Evolutionary conservation across 208 protist genomes (phyloP), one percentile per base, ranked within the genome.

Genomic region (Leishmania major): DNA sequence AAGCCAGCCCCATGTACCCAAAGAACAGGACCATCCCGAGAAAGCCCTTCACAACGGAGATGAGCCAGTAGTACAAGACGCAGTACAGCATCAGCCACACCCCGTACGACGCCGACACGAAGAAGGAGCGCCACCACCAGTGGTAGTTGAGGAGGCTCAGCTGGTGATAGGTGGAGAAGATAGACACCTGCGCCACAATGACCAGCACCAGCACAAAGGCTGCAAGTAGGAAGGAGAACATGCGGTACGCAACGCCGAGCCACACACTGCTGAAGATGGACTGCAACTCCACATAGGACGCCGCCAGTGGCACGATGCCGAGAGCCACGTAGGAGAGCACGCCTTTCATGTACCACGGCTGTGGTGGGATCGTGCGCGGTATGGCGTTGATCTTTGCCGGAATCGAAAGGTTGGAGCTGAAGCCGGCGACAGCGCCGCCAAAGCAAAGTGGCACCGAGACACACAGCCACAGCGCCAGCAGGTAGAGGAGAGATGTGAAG

Each of bases 201-300:
- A 99, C 79, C 31, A 99, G 64, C 1, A 99, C 82, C 35, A 99
- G 98, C 35, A 98, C 22, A 73, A 98, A 99, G 17, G 99, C 98
- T n/a, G 99, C 76, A 59, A 93, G 91, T 31, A 99, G 90, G 86
- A 99, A 99, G 57, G 96, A 94, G 83, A 99, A 99, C 76, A 99
- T 93, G 91, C 98, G 99, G 86, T 99, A 99, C 51, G 98, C 90
- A 53, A 87, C 84, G 67, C 98, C 88, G 71, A 92, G 88, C 90
- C 90, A 94, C 40, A 99, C 77, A 37, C 93, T 96, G n/a, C 89
- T 92, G 67, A 99, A 85, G 81, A 99, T 99, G 88, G 99, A 99
- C 84, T 97, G 98, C 40, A 99, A 86, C 93, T 99, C 98, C 81
- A 99, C 98, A 73, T 99, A 99, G 28, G 99, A 94, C 19, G 98